Evolutionary conservation across 768 basidiomycete species (phyloP), one percentile per base, ranked within the genome.

Genomic region (Stropharia rugosoannulata): DNA sequence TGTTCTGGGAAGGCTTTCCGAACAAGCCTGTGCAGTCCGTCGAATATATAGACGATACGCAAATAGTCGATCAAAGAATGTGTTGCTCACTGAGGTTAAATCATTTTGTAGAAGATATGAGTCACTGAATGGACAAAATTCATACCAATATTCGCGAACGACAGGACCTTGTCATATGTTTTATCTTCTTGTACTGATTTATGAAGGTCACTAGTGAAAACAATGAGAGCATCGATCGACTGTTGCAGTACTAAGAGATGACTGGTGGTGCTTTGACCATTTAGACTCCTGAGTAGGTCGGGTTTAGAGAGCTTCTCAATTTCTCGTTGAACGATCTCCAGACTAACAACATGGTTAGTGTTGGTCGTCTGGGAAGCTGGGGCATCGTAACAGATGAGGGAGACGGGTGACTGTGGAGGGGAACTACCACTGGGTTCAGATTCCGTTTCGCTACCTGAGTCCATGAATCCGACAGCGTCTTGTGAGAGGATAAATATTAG

Each of bases 21-120:
- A 11, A 54, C 4, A 59, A 29, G 7, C 29, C 9, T n/a, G 67
- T 39, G 73, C 81, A 45, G 81, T 70, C 29, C 57, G 43, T 50
- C 78, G 80, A 61, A 83, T 82, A 37, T 76, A 66, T 48, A 66
- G 73, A 55, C 88, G 75, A 54, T 81, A 78, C 37, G 73, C 71
- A 58, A 90, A 84, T 18, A 90, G 65, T n/a, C 61, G 51, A n/a
- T 58, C 58, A 19, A 65, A 39, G 37, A 58, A 49, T 3, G 35
- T 15, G 27, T 35, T 19, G 29, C 56, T 55, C 19, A 62, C 66
- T 67, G 15, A 42, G 42, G 37, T 25, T 35, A 46, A 42, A 22
- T 22, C 22, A 22, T 22, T 18, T 43, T 22, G 42, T 25, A 32
- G 22, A 3, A 39, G 36, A 41, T 9, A 4, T 11, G 10, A 32